Conservation (phyloP, 83 land plant species). For the Picea abies region DNA sequence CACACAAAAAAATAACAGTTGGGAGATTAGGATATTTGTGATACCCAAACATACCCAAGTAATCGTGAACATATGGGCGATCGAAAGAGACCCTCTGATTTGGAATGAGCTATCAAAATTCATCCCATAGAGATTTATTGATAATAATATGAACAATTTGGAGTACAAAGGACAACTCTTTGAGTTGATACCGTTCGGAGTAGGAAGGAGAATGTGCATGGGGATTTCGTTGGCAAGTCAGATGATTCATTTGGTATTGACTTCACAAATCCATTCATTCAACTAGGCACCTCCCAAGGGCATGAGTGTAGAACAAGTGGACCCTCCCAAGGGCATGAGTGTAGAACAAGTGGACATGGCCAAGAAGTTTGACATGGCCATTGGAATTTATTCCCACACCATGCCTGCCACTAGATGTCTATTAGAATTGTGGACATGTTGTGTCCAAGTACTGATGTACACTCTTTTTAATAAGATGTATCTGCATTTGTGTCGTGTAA, state of each 20-base stretch:
- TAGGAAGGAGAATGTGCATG: constrained; percentile 39
- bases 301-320: too few relatives aligned
- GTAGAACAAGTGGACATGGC: too few relatives aligned
- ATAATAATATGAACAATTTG: background rate
- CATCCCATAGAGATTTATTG: constrained; percentile 11
- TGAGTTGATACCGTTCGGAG: background rate
- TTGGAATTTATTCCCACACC: constrained; percentile 17
- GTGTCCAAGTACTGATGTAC: too few relatives aligned
- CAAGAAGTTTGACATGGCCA: too few relatives aligned
- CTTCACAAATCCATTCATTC: too few relatives aligned
- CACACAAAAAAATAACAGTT: background rate
- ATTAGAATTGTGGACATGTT: background rate
- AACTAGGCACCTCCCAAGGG: too few relatives aligned
- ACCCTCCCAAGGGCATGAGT: too few relatives aligned
- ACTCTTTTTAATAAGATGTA: too few relatives aligned
- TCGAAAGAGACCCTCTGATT: constrained; percentile 5
- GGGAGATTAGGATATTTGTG: background rate
- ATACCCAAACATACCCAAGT: constrained; percentile 18
- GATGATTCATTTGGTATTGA: constrained; percentile 20
- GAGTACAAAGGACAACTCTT: background rate
- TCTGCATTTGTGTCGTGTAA: too few relatives aligned
- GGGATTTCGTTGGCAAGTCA: constrained; percentile 44
- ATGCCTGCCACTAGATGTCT: background rate
- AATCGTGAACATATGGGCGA: constrained; percentile 3
- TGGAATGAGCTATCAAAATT: constrained; percentile 13